Evolutionary conservation across 805 yeast species (phyloP).

Genomic region (Tetrapisispora fleetii): DNA sequence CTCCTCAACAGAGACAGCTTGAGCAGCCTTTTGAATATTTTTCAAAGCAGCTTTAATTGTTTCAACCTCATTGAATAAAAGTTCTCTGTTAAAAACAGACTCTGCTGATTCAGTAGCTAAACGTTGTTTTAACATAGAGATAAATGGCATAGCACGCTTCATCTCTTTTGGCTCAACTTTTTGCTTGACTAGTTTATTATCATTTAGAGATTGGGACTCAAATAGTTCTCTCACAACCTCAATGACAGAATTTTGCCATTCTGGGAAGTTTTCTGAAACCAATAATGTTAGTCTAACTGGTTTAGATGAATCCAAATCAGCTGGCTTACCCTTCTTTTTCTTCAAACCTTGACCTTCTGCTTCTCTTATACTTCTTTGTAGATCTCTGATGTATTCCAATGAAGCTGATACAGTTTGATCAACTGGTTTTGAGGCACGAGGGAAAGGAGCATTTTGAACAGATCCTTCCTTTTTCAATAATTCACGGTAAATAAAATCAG

Average conservation of each 20-base stretch:
- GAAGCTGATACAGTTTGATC: conserved; percentile 55
- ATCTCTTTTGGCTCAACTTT: conserved; percentile 71
- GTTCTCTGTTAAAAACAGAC: conserved; percentile 81
- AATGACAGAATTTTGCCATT: conserved; percentile 78
- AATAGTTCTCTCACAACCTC: conserved; percentile 72
- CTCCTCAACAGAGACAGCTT: conserved; percentile 44
- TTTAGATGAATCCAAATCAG: conserved; percentile 62
- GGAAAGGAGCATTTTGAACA: conserved; percentile 72
- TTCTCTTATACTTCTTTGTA: conserved; percentile 83
- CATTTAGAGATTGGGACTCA: conserved; percentile 52
- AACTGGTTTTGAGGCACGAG: conserved; percentile 59
- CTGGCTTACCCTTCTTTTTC: conserved; percentile 76
- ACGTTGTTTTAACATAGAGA: conserved; percentile 75
- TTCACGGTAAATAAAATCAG: conserved; percentile 83
- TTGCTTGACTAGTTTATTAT: conserved; percentile 52
- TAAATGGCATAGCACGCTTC: conserved; percentile 98
- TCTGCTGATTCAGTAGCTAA: conserved; percentile 57
- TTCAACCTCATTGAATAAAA: conserved; percentile 69
- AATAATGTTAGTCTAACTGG: conserved; percentile 68
- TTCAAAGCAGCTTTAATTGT: conserved; percentile 47
- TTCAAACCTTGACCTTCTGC: conserved; percentile 78
- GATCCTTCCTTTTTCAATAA: conserved; percentile 55
- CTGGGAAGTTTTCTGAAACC: conserved; percentile 78
- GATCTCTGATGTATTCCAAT: conserved; percentile 65
- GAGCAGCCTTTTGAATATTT: conserved; percentile 54